Percentiles rank a stretch among this genome's conserved stretches.
phyloP scores from a whole-genome alignment of 345 rosid species.

The Eucalyptus cloeziana region DNA sequence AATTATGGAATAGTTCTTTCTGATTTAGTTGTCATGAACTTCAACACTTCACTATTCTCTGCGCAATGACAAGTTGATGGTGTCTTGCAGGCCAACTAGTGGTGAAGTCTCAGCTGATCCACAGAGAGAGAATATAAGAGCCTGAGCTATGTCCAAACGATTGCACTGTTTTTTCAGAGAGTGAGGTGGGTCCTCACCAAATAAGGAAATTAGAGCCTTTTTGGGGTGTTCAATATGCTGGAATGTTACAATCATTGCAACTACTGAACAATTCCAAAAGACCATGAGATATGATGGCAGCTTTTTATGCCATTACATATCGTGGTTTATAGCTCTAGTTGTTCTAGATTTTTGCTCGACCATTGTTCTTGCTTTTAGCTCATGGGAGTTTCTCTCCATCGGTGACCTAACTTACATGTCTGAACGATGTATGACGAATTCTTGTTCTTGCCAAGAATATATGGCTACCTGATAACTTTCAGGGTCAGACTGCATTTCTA shows the following conservation, averaged over 20 bases:
- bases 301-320: neutral
- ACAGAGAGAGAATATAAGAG: slow-evolving; percentile 36
- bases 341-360: neutral
- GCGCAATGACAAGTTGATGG: neutral
- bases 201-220: neutral
- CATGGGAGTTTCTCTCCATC: neutral
- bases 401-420: neutral
- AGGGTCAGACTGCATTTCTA: neutral
- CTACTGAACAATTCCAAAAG: neutral
- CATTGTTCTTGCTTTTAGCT: neutral
- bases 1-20: neutral
- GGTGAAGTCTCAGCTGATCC: slow-evolving; percentile 16
- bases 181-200: neutral
- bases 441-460: neutral
- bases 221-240: neutral
- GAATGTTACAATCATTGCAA: neutral
- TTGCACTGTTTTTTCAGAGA: neutral
- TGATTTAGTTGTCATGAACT: neutral
- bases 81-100: neutral
- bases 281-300: neutral
- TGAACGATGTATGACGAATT: neutral
- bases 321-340: neutral
- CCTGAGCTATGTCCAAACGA: slow-evolving; percentile 19
- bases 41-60: neutral
- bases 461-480: neutral